Percentiles rank a stretch among this genome's conserved stretches.
phyloP scores from a whole-genome alignment of 2,329 filamentous ascomycete genomes.

The Penicillium sp. region DNA sequence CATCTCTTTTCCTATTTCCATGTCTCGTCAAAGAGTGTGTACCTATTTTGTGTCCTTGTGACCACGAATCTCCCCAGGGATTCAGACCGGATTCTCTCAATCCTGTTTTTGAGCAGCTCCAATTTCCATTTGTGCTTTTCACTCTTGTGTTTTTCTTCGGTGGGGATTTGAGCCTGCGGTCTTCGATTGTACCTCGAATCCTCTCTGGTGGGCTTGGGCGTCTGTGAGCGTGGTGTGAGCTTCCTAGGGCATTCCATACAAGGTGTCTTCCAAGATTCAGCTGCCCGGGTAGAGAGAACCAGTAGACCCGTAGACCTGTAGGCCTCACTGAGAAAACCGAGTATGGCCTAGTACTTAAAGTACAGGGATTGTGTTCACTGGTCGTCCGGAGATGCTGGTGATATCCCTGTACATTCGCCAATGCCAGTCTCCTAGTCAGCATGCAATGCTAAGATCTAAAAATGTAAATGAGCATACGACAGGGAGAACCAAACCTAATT shows the following conservation, averaged over 20 bases:
- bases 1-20: conserved; percentile 9
- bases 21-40: conserved; percentile 24
- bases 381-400: not conserved
- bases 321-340: not conserved
- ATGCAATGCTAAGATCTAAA: not conserved
- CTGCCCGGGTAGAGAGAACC: not conserved
- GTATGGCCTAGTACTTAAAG: not conserved
- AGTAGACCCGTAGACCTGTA: not conserved
- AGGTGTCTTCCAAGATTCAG: conserved; percentile 6
- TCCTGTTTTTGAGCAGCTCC: conserved; percentile 29
- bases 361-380: not conserved
- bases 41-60: conserved; percentile 19
- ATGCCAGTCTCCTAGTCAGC: not conserved
- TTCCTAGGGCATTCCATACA: conserved; percentile 16
- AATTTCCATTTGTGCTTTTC: conserved; percentile 26
- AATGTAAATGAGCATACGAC: not conserved
- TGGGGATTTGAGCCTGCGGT: not conserved
- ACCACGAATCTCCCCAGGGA: conserved; percentile 13
- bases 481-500: not conserved
- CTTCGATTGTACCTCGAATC: not conserved
- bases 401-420: not conserved
- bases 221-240: conserved; percentile 19
- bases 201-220: conserved; percentile 2
- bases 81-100: conserved; percentile 21
- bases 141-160: not conserved